These are phyloP conservation scores for Debaryomycetaceae sp. DNA, from an alignment of 1,139 yeast genomes.

Conservation along the genomic window DNA sequence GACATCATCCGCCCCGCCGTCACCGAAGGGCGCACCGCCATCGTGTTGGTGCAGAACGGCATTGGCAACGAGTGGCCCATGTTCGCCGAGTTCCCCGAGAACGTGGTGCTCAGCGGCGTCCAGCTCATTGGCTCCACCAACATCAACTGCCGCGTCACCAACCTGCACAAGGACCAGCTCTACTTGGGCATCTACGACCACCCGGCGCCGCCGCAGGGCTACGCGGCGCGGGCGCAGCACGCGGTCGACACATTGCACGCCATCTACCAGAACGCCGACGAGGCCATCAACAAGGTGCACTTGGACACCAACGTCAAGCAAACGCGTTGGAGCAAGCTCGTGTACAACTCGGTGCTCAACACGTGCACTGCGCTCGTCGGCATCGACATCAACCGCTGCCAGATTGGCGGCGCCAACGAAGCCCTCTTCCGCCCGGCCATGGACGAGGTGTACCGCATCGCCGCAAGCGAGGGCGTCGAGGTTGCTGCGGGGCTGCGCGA, in stretches of 20 bases:
- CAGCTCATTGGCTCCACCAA: conserved; percentile 65
- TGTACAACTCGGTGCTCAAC: conserved; percentile 67
- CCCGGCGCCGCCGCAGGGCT: conserved; percentile 15
- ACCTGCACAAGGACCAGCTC: conserved; percentile 50
- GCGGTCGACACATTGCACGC: conserved; percentile 40
- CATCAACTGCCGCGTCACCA: conserved; percentile 46
- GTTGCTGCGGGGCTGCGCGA: conserved; percentile 44
- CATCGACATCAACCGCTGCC: conserved; percentile 55
- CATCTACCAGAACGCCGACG: conserved; percentile 41
- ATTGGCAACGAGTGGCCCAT: conserved; percentile 66
- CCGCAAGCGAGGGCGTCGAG: conserved; percentile 57
- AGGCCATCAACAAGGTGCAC: conserved; percentile 35
- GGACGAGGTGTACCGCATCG: conserved; percentile 59
- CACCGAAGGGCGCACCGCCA: conserved; percentile 40
- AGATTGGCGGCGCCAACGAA: conserved; percentile 49
- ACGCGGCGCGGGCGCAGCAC: conserved; percentile 17
- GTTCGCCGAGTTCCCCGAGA: conserved; percentile 52
- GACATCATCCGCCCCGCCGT: conserved; percentile 58
- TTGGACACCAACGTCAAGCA: conserved; percentile 47
- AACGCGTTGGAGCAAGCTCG: conserved; percentile 68
- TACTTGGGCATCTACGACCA: conserved; percentile 50
- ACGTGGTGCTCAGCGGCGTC: conserved; percentile 62
- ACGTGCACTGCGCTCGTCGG: conserved; percentile 52
- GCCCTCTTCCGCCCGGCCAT: conserved; percentile 56
- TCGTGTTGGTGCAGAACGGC: conserved; percentile 71